Evolutionary conservation across 768 basidiomycete species (phyloP).

Genomic region (Calocybe indica): DNA sequence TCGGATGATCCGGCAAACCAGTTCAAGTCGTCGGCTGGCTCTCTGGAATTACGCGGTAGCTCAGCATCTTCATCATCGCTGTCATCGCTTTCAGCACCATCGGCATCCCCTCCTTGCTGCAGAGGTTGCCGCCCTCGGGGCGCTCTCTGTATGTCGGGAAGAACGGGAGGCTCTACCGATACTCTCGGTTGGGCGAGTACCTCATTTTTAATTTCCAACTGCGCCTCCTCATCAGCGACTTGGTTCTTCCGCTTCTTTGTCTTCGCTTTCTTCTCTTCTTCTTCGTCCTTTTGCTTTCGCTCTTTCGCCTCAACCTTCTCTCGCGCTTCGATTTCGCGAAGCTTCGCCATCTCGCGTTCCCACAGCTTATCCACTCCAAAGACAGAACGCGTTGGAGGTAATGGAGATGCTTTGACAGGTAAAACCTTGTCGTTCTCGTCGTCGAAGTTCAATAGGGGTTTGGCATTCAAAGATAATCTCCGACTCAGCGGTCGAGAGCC

Average conservation of each 20-base stretch:
- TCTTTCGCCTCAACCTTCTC: constrained; percentile 59
- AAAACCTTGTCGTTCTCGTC: constrained; percentile 35
- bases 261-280: constrained; percentile 39
- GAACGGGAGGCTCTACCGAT: constrained; percentile 34
- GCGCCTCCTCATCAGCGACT: constrained; percentile 8
- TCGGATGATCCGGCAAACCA: constrained; percentile 63
- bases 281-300: constrained; percentile 39
- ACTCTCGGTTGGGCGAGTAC: constrained; percentile 19
- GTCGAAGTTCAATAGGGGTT: constrained; percentile 65
- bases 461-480: constrained; percentile 46
- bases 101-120: constrained; percentile 18
- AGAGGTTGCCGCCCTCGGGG: constrained; percentile 31
- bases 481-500: constrained; percentile 31
- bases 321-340: constrained; percentile 67
- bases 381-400: constrained; percentile 61
- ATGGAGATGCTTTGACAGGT: constrained; percentile 15
- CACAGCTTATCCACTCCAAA: constrained; percentile 93
- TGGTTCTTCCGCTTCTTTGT: constrained; percentile 44
- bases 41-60: neutral
- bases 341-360: constrained; percentile 82
- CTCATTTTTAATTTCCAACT: constrained; percentile 4
- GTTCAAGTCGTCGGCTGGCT: constrained; percentile 10
- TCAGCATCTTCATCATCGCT: constrained; percentile 25
- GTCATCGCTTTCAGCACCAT: constrained; percentile 50
- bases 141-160: constrained; percentile 38